Conservation (phyloP, 1,284 basidiomycete species). For the Tylopilus microsporus region DNA sequence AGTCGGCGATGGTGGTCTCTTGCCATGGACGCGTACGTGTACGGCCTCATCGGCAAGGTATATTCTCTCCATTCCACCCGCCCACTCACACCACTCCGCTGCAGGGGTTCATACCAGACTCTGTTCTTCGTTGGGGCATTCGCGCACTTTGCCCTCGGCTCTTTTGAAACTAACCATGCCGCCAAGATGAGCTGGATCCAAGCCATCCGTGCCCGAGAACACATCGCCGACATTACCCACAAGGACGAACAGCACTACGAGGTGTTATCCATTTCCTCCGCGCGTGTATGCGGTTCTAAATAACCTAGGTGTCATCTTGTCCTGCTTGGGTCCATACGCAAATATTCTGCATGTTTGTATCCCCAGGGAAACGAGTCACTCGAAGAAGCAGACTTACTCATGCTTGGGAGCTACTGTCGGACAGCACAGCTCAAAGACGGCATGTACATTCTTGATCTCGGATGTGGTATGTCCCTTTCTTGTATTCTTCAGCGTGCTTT, state of each 20-base stretch:
- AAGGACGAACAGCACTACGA: background rate
- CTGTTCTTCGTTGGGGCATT: background rate
- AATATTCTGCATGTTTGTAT: background rate
- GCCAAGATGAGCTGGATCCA: background rate
- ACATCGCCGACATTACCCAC: background rate
- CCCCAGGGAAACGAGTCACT: background rate
- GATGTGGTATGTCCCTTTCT: background rate
- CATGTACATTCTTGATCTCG: background rate
- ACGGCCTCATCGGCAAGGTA: background rate
- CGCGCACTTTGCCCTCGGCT: background rate
- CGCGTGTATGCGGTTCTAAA: background rate
- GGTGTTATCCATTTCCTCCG: background rate
- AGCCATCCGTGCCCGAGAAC: background rate
- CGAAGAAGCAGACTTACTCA: background rate
- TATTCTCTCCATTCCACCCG: background rate
- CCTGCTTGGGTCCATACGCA: background rate
- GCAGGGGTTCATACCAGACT: background rate
- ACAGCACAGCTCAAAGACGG: background rate
- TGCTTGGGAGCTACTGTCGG: background rate
- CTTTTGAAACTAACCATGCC: background rate
- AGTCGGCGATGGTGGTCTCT: no score
- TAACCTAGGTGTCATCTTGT: background rate
- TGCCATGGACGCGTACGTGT: background rate
- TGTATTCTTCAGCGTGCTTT: background rate
- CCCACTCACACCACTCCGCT: background rate